Evolutionary conservation across 306 rosid genomes (phyloP).

Genomic region (Sesbania bispinosa): DNA sequence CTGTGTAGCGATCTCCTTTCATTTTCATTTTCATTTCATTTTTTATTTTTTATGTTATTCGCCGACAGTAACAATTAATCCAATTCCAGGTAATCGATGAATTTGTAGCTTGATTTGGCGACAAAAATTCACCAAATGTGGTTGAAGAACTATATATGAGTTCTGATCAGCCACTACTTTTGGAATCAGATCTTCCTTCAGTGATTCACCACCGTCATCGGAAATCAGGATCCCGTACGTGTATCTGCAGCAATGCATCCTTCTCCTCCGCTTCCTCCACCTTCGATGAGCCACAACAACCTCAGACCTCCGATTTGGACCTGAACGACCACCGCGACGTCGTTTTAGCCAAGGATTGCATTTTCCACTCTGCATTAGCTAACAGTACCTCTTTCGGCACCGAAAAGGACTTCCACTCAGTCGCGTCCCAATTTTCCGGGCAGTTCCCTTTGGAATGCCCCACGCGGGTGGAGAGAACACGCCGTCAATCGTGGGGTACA

Average conservation of each 20-base stretch:
- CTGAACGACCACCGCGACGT: conserved; percentile 25
- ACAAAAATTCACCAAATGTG: no score
- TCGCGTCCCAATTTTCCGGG: conserved; percentile 29
- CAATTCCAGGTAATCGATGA: conserved; percentile 3
- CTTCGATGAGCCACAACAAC: no score
- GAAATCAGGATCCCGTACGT: conserved; percentile 25
- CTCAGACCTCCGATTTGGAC: background rate
- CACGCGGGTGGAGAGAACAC: conserved; percentile 38
- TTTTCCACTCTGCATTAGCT: conserved; percentile 28
- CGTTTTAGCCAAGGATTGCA: conserved; percentile 25
- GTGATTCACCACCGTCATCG: conserved; percentile 30
- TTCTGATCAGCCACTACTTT: conserved; percentile 54
- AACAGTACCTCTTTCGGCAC: background rate
- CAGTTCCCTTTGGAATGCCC: conserved; percentile 63
- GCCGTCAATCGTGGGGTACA: conserved; percentile 56
- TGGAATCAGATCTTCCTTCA: conserved; percentile 41
- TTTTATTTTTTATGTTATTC: background rate
- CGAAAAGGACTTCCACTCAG: conserved; percentile 19
- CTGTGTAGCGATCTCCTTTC: background rate
- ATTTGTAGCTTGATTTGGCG: no score
- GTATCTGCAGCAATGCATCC: conserved; percentile 33
- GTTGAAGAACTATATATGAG: conserved; percentile 52
- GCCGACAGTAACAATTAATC: background rate
- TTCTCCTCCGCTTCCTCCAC: background rate
- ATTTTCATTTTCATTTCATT: background rate